Base-by-base conservation (phyloP, 2,329 filamentous ascomycete species). In the Colletotrichum tofieldiae region DNA sequence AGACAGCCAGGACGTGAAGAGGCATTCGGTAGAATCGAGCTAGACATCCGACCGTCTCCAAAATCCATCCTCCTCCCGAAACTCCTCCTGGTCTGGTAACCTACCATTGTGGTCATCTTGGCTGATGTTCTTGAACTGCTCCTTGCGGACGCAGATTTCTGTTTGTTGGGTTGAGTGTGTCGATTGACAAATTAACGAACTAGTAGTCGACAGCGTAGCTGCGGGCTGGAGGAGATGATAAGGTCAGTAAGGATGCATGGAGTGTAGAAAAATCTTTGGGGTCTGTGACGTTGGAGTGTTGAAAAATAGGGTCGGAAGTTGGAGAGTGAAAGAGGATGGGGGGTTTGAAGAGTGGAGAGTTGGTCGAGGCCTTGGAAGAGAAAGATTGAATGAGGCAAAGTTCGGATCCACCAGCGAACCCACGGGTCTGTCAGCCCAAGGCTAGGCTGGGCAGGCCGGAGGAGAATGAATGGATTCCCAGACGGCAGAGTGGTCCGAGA, bases 31-130 rank as follows among this genome's bases (percentile, higher is more conserved):
- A 32, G 14, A 32, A 23, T n/a, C 18, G 37, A 41, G 12, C 32
- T 14, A n/a, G 35, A 58, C 1, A 6, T 9, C 7, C 14, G 14
- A 58, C 29, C 18, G 6, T 32, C n/a, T 8, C 54, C 11, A 6
- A 47, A 32, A 3, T 29, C 26, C 26, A 16, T 12, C 4, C 12
- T 35, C 8, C 32, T 23, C 18, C 8, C 18, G 23, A 26, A 6
- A 2, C 14, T 4, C 37, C 47, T 20, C 20, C 16, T 26, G 32
- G 23, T 16, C 65, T n/a, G 7, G 20, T 45, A 37, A 77, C 85
- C 73, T 84, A 87, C 86, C 86, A 87, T 87, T 72, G 86, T 88
- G 73, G 86, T 87, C 86, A 87, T 88, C 49, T 78, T 84, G 77
- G 74, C 75, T 65, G 74, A 29, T 65, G 47, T 65, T 73, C 73